Evolutionary conservation across 345 rosid species (phyloP), one percentile per base, ranked within the genome.

Genomic region (Stellera chamaejasme): DNA sequence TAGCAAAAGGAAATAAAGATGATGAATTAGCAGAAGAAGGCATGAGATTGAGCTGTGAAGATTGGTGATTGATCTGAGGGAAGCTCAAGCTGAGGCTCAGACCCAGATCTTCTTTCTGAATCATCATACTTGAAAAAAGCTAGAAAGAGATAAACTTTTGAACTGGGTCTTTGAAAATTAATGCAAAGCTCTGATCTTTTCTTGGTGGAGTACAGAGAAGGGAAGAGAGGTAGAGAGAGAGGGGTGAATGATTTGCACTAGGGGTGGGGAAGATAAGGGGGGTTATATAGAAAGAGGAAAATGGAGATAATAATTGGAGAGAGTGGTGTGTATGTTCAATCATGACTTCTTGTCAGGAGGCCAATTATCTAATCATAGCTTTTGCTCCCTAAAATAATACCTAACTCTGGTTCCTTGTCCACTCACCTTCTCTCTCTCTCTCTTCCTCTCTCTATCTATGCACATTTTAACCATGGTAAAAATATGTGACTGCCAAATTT

Each of bases 91-190:
- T 69, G 47, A 89, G 72, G 63, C 90, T 82, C 70, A 93, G 66
- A 50, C 99, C 95, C 65, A 93, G 72, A 72, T 85, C 99, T 41
- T 85, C 92, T 67, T 85, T 83, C 64, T 71, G 96, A 56, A 67
- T 59, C 87, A 75, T 70, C 82, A 75, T 77, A 46, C 53, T 72
- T 32, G 3, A 27, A 13, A 45, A 53, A 44, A 50, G 28, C 56
- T 59, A 53, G 27, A 19, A 42, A 10, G 14, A 48, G 52, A 26
- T 9, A 0, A 5, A n/a, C 11, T 49, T 49, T 19, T 16, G 39
- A 32, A 32, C 6, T 32, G 39, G 39, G 39, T 32, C 5, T 32
- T 32, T 4, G 39, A 32, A 32, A 32, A 32, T 2, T 2, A 32
- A 32, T 4, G 39, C 39, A 32, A 32, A 49, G 19, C 19, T 49